phyloP scores from a whole-genome alignment of 257 asterid species.

The Nicotiana attenuata region DNA sequence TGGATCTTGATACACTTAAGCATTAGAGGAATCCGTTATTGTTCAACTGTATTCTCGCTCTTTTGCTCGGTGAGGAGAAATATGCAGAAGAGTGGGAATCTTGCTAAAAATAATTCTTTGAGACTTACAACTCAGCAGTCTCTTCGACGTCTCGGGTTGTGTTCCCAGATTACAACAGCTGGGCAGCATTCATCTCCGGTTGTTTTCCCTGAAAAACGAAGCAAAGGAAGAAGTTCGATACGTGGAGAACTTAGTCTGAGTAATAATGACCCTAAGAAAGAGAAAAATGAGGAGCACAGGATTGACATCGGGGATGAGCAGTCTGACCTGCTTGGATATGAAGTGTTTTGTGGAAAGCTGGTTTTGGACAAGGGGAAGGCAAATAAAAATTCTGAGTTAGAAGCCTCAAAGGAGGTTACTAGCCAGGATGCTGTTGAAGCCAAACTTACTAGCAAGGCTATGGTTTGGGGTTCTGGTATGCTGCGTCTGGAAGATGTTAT shows the following conservation, averaged over 20 bases:
- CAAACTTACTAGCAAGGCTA: slow-evolving; percentile 86
- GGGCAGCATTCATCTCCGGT: slow-evolving; percentile 86
- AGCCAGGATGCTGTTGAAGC: slow-evolving; percentile 62
- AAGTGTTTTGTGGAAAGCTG: slow-evolving; percentile 73
- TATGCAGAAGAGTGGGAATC: slow-evolving; percentile 75
- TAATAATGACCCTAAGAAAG: slow-evolving; percentile 44
- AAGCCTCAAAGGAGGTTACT: slow-evolving; percentile 45
- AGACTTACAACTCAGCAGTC: slow-evolving; percentile 72
- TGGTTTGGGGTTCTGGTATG: slow-evolving; percentile 75
- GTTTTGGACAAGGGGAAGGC: slow-evolving; percentile 52
- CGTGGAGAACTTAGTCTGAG: slow-evolving; percentile 31
- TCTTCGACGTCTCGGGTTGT: slow-evolving; percentile 83
- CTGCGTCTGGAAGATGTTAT: slow-evolving; percentile 68
- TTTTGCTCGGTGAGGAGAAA: slow-evolving; percentile 12
- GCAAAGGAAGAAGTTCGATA: slow-evolving; percentile 50
- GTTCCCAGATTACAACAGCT: slow-evolving; percentile 67
- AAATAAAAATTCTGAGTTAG: slow-evolving; percentile 39
- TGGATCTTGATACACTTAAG: neutral
- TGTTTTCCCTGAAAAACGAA: slow-evolving; percentile 87
- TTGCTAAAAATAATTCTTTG: slow-evolving; percentile 66
- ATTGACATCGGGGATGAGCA: slow-evolving; percentile 92
- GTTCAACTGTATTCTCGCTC: slow-evolving; percentile 4
- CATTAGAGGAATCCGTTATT: slow-evolving; percentile 4
- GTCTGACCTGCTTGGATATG: slow-evolving; percentile 84
- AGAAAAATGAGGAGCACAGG: slow-evolving; percentile 61